Evolutionary conservation across 1,284 basidiomycete genomes (phyloP).

Genomic region (Cryptococcus maquisensis): DNA sequence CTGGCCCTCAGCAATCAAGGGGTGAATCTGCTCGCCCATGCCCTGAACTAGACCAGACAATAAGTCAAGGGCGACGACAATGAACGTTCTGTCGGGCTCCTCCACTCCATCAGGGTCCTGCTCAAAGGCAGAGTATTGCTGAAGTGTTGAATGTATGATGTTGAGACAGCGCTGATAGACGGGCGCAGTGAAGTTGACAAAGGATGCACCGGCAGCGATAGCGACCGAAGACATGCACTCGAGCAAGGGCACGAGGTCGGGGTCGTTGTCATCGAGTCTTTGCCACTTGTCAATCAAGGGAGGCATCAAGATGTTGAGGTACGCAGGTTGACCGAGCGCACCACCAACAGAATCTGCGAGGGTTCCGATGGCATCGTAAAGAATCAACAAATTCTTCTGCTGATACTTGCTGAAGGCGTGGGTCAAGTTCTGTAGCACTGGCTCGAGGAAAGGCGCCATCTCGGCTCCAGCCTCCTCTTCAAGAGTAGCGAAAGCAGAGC

Average conservation of each 20-base stretch:
- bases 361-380: conserved; percentile 97
- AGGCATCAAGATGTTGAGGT: conserved; percentile 94
- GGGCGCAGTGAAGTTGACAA: conserved; percentile 81
- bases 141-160: conserved; percentile 75
- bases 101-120: conserved; percentile 70
- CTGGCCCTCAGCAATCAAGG: conserved; percentile 62
- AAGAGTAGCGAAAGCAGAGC: conserved; percentile 95
- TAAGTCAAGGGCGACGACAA: conserved; percentile 94
- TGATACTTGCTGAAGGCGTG: conserved; percentile 98
- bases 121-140: conserved; percentile 64
- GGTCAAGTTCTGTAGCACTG: conserved; percentile 89
- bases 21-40: conserved; percentile 70
- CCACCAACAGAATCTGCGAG: conserved; percentile 92
- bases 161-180: conserved; percentile 88
- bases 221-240: conserved; percentile 98
- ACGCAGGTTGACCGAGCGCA: conserved; percentile 77
- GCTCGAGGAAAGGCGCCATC: conserved; percentile 88
- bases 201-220: conserved; percentile 90
- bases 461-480: conserved; percentile 94
- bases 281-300: conserved; percentile 87
- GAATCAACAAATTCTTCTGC: conserved; percentile 97
- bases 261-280: conserved; percentile 81
- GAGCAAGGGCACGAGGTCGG: conserved; percentile 87
- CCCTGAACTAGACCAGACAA: conserved; percentile 95
- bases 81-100: conserved; percentile 90